Conservation (phyloP, 441 rosid genomes). For the Erysimum pusillum region DNA sequence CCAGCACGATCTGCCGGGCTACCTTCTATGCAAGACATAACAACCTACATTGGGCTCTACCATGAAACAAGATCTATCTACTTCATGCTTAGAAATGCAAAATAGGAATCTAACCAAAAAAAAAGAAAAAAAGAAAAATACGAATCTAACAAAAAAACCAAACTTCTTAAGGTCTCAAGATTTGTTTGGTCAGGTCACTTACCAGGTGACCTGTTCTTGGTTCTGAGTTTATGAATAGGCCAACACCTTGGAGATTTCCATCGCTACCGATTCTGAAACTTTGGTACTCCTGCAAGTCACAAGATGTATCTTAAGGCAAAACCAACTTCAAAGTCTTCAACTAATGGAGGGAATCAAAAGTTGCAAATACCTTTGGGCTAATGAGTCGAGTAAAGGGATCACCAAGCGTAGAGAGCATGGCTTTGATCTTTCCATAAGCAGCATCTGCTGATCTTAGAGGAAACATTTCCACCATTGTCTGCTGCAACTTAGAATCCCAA, state of each 20-base stretch:
- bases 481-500: conserved; percentile 90
- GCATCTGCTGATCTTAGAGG: conserved; percentile 87
- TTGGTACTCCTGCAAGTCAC: conserved; percentile 72
- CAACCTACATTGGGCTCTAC: conserved; percentile 63
- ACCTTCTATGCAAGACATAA: conserved; percentile 80
- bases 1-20: conserved; percentile 95
- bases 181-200: conserved; percentile 49
- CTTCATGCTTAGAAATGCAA: conserved; percentile 11
- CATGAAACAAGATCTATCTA: conserved; percentile 36
- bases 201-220: conserved; percentile 91
- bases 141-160: background rate
- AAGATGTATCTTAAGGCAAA: background rate
- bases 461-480: conserved; percentile 92
- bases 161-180: conserved; percentile 6
- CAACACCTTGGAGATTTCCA: conserved; percentile 92
- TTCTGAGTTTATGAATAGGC: conserved; percentile 75
- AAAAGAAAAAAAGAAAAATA: background rate
- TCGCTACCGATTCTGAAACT: conserved; percentile 90
- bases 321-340: background rate
- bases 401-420: conserved; percentile 93
- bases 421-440: conserved; percentile 74
- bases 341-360: background rate
- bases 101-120: background rate
- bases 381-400: conserved; percentile 92
- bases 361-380: conserved; percentile 76